These are phyloP conservation scores for Gracilaria domingensis DNA, from an alignment of 23 red algal species.

Conservation along the genomic window DNA sequence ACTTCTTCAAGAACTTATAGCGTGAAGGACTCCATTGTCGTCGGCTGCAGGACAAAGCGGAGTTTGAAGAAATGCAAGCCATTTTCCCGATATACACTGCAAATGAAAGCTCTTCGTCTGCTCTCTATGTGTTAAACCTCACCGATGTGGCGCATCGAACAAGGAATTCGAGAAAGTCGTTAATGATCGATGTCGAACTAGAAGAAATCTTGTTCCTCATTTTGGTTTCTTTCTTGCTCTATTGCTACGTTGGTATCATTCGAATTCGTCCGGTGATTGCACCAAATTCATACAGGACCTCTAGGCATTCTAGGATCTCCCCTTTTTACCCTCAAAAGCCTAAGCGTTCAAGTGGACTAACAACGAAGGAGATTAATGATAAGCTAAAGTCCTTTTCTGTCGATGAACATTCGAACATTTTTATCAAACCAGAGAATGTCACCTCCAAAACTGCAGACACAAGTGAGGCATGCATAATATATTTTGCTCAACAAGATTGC, in stretches of 20 bases:
- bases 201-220: constrained; percentile 32
- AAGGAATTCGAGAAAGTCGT: not conserved
- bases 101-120: not conserved
- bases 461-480: constrained; percentile 28
- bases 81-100: not conserved
- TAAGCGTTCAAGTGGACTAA: constrained; percentile 38
- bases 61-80: constrained; percentile 14
- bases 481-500: constrained; percentile 40
- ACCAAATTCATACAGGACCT: not conserved
- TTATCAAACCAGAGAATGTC: not conserved
- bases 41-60: not conserved
- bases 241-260: constrained; percentile 50
- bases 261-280: constrained; percentile 1
- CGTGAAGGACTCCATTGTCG: not conserved
- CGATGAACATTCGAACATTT: constrained; percentile 14
- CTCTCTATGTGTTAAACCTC: not conserved
- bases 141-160: not conserved
- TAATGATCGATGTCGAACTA: not conserved
- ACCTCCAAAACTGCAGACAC: not conserved
- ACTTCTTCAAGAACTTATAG: too few relatives aligned
- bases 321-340: constrained; percentile 14
- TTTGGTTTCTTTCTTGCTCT: constrained; percentile 15
- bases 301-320: not conserved
- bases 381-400: constrained; percentile 24
- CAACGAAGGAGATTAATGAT: constrained; percentile 15